Evolutionary conservation across 306 rosid genomes (phyloP).

Genomic region (Hippophae tibetana): DNA sequence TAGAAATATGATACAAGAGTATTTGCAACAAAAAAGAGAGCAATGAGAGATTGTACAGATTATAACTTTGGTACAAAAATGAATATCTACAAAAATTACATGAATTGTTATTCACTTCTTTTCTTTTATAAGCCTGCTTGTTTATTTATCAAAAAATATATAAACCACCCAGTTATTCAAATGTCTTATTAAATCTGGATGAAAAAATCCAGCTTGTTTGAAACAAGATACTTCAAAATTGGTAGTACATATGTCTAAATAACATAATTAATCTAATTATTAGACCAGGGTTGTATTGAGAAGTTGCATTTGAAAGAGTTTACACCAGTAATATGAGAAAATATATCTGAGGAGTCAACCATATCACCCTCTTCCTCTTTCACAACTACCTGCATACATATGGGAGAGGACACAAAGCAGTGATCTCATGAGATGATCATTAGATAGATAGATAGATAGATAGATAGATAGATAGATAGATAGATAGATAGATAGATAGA

Average conservation of each 20-base stretch:
- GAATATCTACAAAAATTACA: no score
- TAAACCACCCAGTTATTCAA: slow-evolving; percentile 49
- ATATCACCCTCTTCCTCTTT: slow-evolving; percentile 88
- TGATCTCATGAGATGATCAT: no score
- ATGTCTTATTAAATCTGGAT: slow-evolving; percentile 21
- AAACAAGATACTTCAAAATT: slow-evolving; percentile 54
- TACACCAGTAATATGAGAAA: slow-evolving; percentile 97
- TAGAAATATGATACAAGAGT: no score
- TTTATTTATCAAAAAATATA: slow-evolving; percentile 29
- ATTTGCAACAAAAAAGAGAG: not conserved
- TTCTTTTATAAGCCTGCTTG: slow-evolving; percentile 29
- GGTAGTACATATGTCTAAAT: slow-evolving; percentile 29
- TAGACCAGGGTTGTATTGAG: slow-evolving; percentile 85
- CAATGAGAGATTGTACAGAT: no score
- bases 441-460: no score
- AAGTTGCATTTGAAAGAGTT: slow-evolving; percentile 94
- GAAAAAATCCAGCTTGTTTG: slow-evolving; percentile 25
- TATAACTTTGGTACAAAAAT: no score
- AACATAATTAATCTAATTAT: slow-evolving; percentile 15
- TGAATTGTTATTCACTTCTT: not conserved
- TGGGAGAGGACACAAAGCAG: not conserved
- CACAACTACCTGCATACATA: slow-evolving; percentile 56
- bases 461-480: no score
- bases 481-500: no score
- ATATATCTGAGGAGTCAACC: slow-evolving; percentile 94